These are phyloP conservation scores for Ustilago curta DNA, from an alignment of 1,284 basidiomycete genomes.

Conservation along the genomic window DNA sequence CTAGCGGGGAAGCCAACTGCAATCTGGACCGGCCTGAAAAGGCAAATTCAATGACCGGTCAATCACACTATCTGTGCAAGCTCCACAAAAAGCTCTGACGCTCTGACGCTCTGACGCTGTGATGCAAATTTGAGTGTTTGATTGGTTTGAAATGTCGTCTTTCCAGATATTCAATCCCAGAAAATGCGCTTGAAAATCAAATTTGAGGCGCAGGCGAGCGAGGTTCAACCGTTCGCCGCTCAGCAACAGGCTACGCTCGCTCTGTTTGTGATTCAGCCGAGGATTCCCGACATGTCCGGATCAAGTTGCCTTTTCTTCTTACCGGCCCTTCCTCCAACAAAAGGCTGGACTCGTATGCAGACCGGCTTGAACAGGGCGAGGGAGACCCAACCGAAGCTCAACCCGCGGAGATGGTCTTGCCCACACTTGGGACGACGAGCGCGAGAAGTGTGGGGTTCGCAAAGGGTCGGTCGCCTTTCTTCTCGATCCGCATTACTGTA, in stretches of 20 bases:
- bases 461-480: no score
- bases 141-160: background rate
- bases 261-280: constrained; percentile 15
- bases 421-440: background rate
- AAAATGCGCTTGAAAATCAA: constrained; percentile 3
- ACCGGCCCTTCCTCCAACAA: background rate
- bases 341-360: background rate
- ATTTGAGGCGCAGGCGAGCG: background rate
- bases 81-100: constrained; percentile 7
- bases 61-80: background rate
- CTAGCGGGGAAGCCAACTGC: constrained; percentile 10
- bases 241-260: background rate
- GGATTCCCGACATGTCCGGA: constrained; percentile 36
- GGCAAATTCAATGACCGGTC: constrained; percentile 7
- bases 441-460: background rate
- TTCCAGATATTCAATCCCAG: background rate
- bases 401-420: background rate
- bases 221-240: background rate
- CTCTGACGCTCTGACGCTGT: no score
- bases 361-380: background rate
- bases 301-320: background rate
- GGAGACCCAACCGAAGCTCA: background rate
- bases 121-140: background rate
- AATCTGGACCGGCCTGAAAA: background rate
- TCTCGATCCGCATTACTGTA: constrained; percentile 1